Percentiles rank a stretch among this genome's conserved stretches.
These are phyloP conservation scores for Phytophthora syringae DNA, from an alignment of 352 stramenopile species.

Conservation along the genomic window DNA sequence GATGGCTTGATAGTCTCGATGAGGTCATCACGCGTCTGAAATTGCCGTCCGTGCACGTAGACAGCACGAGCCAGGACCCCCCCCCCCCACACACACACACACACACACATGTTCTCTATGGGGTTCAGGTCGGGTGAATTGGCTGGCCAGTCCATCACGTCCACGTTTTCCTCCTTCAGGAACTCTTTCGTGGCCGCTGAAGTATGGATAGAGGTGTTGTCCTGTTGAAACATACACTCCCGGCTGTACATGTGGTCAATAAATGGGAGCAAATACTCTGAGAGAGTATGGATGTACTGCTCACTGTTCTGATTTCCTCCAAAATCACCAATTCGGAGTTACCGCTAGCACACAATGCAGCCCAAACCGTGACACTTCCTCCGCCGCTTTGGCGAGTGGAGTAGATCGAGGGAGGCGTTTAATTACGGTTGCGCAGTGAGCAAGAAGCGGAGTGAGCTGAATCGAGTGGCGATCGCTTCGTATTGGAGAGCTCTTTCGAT, in stretches of 20 bases:
- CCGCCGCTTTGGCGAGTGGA: constrained; percentile 18
- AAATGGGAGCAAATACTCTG: not conserved
- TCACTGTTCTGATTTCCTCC: constrained; percentile 4
- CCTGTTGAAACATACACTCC: not conserved
- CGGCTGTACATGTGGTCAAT: not conserved
- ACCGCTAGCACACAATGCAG: not conserved
- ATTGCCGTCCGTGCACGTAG: not conserved
- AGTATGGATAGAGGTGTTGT: too few species aligned
- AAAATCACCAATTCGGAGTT: constrained; percentile 4
- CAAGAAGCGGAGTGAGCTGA: too few species aligned
- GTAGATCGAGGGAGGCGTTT: too few species aligned
- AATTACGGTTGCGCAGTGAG: too few species aligned
- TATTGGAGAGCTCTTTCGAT: too few species aligned
- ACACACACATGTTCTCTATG: not conserved
- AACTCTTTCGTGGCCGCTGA: too few species aligned
- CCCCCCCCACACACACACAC: too few species aligned
- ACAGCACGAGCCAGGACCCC: not conserved
- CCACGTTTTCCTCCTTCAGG: too few species aligned
- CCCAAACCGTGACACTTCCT: not conserved
- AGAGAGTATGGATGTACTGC: too few species aligned
- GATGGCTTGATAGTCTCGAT: not conserved
- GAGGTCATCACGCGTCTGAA: not conserved
- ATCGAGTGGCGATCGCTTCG: too few species aligned
- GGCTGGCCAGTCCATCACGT: too few species aligned
- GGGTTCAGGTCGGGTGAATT: not conserved